Conservation (phyloP, 345 rosid species). For the Murraya paniculata region DNA sequence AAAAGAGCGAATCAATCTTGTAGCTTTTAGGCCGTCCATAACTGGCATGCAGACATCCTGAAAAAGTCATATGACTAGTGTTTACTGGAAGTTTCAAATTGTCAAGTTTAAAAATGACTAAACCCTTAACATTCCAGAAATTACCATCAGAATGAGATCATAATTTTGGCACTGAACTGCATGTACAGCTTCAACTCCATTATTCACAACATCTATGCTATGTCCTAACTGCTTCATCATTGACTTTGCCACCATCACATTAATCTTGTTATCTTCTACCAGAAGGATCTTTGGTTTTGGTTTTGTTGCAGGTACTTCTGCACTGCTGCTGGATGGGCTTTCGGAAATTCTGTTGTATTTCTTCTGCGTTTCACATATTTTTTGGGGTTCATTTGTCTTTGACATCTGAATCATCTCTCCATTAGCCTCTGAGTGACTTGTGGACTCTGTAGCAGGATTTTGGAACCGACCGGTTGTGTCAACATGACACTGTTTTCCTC, state of each 20-base stretch:
- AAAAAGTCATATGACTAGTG: conserved; percentile 7
- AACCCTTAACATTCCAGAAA: not conserved
- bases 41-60: conserved; percentile 98
- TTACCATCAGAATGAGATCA: conserved; percentile 83
- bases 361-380: conserved; percentile 36
- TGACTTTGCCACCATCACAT: conserved; percentile 72
- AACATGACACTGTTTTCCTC: conserved; percentile 15
- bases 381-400: conserved; percentile 31
- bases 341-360: conserved; percentile 28
- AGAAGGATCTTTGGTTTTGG: conserved; percentile 77
- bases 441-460: conserved; percentile 13
- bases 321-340: conserved; percentile 17
- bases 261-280: conserved; percentile 94
- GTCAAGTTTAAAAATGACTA: not conserved
- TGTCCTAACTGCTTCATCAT: conserved; percentile 93
- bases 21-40: conserved; percentile 90
- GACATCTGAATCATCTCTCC: conserved; percentile 25
- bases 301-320: conserved; percentile 27
- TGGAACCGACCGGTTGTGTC: conserved; percentile 15
- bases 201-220: conserved; percentile 65
- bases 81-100: not conserved
- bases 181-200: conserved; percentile 78
- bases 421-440: conserved; percentile 34
- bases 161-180: conserved; percentile 50
- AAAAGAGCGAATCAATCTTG: conserved; percentile 79